A percentile compares a stretch with the other conserved stretches of the same genome.
Conservation (phyloP, 2,329 filamentous ascomycete species). For the Trichoderma endophyticum region DNA sequence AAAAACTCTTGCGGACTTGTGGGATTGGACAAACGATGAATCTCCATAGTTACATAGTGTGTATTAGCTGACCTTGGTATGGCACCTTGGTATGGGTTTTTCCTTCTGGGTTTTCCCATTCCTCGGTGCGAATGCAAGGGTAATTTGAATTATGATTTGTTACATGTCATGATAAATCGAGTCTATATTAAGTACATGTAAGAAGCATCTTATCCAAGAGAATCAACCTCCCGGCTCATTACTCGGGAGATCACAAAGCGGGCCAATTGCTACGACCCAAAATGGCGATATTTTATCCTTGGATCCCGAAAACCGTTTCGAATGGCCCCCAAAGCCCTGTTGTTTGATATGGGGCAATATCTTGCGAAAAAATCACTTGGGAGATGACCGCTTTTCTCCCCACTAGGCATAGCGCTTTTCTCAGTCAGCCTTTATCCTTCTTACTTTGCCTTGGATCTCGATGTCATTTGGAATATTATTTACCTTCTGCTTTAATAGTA, state of each 20-base stretch:
- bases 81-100: not conserved
- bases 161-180: not conserved
- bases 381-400: not conserved
- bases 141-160: not conserved
- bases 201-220: not conserved
- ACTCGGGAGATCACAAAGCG: not conserved
- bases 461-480: not conserved
- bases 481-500: not conserved
- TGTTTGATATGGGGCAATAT: not conserved
- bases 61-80: not conserved
- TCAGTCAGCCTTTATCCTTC: not conserved
- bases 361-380: not conserved
- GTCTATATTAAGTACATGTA: not conserved
- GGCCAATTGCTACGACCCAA: not conserved
- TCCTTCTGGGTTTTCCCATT: not conserved
- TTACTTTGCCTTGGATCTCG: not conserved
- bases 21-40: not conserved
- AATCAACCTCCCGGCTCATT: not conserved
- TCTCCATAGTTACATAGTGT: not conserved
- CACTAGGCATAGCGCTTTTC: not conserved
- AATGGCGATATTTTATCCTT: not conserved
- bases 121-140: constrained; percentile 3
- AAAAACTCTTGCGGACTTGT: not conserved
- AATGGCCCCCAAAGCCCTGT: not conserved
- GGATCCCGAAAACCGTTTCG: not conserved